Conservation (phyloP, 306 rosid genomes). For the Herpetospermum pedunculosum region DNA sequence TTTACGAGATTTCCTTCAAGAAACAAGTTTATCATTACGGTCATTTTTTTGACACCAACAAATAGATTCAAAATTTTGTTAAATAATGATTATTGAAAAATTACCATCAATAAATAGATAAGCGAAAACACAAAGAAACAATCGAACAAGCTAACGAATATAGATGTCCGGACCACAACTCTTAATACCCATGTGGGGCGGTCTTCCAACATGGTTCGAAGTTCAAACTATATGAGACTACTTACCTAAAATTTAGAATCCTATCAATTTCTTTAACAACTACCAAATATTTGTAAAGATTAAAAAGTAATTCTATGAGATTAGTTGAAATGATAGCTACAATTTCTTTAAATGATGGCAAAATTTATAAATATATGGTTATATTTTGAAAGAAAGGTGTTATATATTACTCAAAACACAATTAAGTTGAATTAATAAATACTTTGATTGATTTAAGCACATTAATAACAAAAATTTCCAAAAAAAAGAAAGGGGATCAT, state of each 20-base stretch:
- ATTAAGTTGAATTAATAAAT: background rate
- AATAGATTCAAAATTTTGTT: too few species aligned
- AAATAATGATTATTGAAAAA: too few species aligned
- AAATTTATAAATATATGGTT: too few species aligned
- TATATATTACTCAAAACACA: background rate
- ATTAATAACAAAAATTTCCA: background rate
- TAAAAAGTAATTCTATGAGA: background rate
- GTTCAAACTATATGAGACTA: background rate
- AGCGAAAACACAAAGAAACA: too few species aligned
- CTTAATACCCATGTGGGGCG: too few species aligned
- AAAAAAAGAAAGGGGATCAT: background rate
- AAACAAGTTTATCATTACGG: too few species aligned
- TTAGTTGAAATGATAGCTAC: background rate
- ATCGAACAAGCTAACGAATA: too few species aligned
- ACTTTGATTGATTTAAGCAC: background rate
- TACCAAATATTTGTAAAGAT: background rate
- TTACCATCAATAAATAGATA: too few species aligned
- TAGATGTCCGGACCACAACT: too few species aligned
- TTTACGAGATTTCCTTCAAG: too few species aligned
- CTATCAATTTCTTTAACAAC: background rate
- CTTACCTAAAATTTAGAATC: background rate
- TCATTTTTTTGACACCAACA: too few species aligned
- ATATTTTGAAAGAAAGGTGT: too few species aligned
- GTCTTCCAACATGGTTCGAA: background rate
- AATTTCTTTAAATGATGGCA: background rate